Conservation (phyloP, 176 grass and related monocot species). For the bread wheat (Triticum aestivum) region DNA sequence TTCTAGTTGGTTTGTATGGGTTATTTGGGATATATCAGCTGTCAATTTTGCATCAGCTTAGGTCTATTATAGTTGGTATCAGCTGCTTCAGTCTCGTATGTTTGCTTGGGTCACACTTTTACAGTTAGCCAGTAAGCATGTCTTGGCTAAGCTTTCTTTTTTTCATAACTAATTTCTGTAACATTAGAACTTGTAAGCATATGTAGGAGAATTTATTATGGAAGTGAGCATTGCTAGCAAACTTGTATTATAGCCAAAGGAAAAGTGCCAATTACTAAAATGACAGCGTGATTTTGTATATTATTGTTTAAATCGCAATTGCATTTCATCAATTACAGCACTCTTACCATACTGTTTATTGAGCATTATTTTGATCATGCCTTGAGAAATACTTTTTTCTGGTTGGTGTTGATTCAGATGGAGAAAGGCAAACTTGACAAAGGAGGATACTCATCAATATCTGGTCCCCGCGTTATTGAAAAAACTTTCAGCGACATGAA, state of each 20-base stretch:
- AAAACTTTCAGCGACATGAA: slow-evolving; percentile 64
- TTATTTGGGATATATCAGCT: background rate
- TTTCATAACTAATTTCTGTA: background rate
- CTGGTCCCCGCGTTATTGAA: slow-evolving; percentile 62
- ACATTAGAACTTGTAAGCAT: background rate
- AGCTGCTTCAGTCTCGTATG: background rate
- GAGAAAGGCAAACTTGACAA: slow-evolving; percentile 78
- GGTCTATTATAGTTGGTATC: background rate
- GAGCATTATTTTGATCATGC: slow-evolving; percentile 17
- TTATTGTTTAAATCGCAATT: background rate
- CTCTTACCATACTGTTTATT: slow-evolving; percentile 15
- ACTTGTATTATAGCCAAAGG: background rate
- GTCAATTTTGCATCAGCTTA: background rate
- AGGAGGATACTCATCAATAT: slow-evolving; percentile 74
- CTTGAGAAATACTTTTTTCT: slow-evolving; percentile 6
- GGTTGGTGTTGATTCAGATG: slow-evolving; percentile 46
- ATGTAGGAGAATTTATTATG: background rate
- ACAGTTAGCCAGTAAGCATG: background rate
- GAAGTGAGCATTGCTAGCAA: background rate
- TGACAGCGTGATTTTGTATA: background rate
- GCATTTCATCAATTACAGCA: background rate
- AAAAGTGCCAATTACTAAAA: background rate
- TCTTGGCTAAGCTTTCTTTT: background rate
- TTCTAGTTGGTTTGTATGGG: background rate
- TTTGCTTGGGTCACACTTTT: background rate